Base-by-base conservation (phyloP, 2,329 filamentous ascomycete genomes). In the Stachybotrys chlorohalonatus region DNA sequence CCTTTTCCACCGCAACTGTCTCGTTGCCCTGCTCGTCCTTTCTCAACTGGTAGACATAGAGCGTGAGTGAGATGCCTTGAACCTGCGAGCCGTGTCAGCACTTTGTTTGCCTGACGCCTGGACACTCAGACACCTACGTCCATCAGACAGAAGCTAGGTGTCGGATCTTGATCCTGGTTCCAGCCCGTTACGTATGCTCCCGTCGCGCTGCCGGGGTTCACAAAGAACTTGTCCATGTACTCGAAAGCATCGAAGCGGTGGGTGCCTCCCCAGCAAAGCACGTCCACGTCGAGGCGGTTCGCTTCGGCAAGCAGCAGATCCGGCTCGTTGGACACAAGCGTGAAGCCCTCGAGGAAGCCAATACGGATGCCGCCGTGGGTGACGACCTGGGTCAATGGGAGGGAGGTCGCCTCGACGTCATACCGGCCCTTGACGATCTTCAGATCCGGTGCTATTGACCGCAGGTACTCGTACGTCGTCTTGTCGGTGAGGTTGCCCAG, bases 111-210 rank as follows among this genome's bases (percentile, higher is more conserved):
- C 36, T 24, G 46, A n/a, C n/a, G 17, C 50, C 53, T 36, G 11
- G 13, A 9, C 47, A 9, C 45, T 2, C 30, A 49, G 24, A 54
- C 49, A 86, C 90, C 76, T 71, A 96, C 92, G 81, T 97, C 93
- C 93, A 97, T 96, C 70, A 97, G 74, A 67, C 94, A 96, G 72
- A 97, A 96, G 69, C 91, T 96, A 31, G 93, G 93, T 55, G 85
- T 86, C 30, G 87, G 88, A 54, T 93, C 88, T 66, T 89, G 83
- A n/a, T 73, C 76, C 52, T 74, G 73, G 17, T 73, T 74, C 78
- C 81, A 85, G 17, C 80, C 78, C 1, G 79, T 79, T 24, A 79
- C 74, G 59, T 82, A 83, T 3, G 83, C 83, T 9, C 84, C 84
- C 6, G 84, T 86, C 30, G 83, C 84, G 64, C 80, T 85, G 4